Evolutionary conservation across 2,329 filamentous ascomycete species (phyloP), one percentile per base, ranked within the genome.

Genomic region (Aspergillus uvarum): DNA sequence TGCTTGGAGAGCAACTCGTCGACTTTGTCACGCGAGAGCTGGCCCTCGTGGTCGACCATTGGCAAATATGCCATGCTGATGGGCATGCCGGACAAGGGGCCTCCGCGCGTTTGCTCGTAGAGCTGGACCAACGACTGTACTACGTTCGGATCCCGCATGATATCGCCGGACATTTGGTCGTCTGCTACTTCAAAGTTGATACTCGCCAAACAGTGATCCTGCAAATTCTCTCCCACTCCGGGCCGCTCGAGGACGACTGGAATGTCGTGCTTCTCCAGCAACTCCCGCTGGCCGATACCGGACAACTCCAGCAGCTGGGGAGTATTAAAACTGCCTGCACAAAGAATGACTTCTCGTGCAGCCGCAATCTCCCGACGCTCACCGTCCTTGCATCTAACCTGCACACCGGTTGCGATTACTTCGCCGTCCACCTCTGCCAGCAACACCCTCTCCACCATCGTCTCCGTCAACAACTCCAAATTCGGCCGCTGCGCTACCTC

Each of bases 281-380:
- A 66, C 1, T 76, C 69, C 3, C 76, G 72, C 48, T 77, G 74
- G 3, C 87, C 87, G 35, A 89, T 79, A 0, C 87, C 87, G 0
- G 85, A 87, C 2, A 87, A 75, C 65, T 89, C 85, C 10, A 84
- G 81, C 10, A 86, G 74, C 71, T 83, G 84, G 2, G 82, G 87
- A 10, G 82, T 85, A 67, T 82, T 81, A 44, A 84, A 74, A 47
- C 79, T 82, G 0, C 87, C 87, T 1, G 83, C 85, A 2, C 82
- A 82, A 3, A 90, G 70, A 42, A 89, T 80, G 6, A 89, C 80
- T 67, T 89, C 86, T 52, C 72, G 70, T 35, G 68, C 72, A 63
- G 68, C 75, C 4, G 62, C 76, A 10, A 78, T 72, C 5, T 67
- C 66, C 50, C 76, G 70, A 2, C 70, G 69, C 16, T 68, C 62